Evolutionary conservation across 208 protist genomes (phyloP).

Genomic region (Crithidia fasciculata): DNA sequence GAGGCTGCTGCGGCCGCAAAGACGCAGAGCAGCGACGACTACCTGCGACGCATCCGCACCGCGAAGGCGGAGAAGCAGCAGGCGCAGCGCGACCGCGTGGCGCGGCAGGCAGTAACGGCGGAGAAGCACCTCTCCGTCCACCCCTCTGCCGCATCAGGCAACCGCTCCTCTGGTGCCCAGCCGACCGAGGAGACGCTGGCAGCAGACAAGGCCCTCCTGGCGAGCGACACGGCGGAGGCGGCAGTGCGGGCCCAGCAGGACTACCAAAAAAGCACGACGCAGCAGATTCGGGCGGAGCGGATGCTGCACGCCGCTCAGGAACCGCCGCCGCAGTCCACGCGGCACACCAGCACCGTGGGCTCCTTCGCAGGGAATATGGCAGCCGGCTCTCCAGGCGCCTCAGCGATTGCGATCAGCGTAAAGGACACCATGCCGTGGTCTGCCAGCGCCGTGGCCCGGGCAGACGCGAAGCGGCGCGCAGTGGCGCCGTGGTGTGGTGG

Average conservation of each 20-base stretch:
- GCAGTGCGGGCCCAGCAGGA: slow-evolving; percentile 13
- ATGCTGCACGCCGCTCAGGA: slow-evolving; percentile 38
- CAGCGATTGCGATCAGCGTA: not conserved
- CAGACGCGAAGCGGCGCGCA: slow-evolving; percentile 12
- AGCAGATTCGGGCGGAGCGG: slow-evolving; percentile 29
- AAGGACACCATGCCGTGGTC: slow-evolving; percentile 3
- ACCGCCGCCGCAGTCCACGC: not conserved
- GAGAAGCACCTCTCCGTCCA: slow-evolving; percentile 39
- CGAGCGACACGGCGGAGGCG: slow-evolving; percentile 18
- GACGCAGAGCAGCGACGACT: slow-evolving; percentile 35
- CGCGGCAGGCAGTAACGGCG: slow-evolving; percentile 51
- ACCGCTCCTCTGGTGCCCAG: not conserved
- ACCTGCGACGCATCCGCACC: slow-evolving; percentile 59
- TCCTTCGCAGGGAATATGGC: not conserved
- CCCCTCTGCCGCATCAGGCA: not conserved
- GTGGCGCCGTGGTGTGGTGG: slow-evolving; percentile 41
- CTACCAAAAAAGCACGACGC: not conserved
- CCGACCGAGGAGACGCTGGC: slow-evolving; percentile 24
- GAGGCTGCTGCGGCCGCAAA: not conserved
- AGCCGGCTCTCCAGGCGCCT: not conserved
- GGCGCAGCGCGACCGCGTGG: slow-evolving; percentile 64
- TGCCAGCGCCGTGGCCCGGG: slow-evolving; percentile 4
- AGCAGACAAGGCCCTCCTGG: slow-evolving; percentile 34
- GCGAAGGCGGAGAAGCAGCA: slow-evolving; percentile 57
- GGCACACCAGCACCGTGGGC: not conserved